Conservation (phyloP, 805 yeast species). For the Kluyveromyces siamensis region DNA sequence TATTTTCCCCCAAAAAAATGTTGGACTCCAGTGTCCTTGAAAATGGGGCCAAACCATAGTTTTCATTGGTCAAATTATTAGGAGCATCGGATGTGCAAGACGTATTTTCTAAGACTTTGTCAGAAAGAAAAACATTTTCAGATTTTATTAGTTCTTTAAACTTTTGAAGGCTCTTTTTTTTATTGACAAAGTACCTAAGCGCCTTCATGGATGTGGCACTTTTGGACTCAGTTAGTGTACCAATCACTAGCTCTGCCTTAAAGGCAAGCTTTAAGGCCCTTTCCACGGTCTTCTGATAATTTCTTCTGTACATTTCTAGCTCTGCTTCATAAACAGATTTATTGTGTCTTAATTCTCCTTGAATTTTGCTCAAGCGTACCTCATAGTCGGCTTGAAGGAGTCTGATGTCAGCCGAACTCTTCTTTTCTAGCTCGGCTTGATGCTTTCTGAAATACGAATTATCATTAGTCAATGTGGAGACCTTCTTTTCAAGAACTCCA, state of each 20-base stretch:
- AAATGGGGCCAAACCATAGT: too few species aligned
- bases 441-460: background rate
- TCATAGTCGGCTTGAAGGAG: background rate
- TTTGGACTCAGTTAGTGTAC: background rate
- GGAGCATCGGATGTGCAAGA: background rate
- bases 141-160: background rate
- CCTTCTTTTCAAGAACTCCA: background rate
- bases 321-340: background rate
- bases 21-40: background rate
- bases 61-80: background rate
- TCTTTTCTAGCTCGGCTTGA: background rate
- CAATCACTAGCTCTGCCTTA: background rate
- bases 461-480: background rate
- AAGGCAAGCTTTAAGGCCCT: background rate
- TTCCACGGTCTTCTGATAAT: background rate
- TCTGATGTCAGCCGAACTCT: background rate
- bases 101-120: background rate
- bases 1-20: too few species aligned
- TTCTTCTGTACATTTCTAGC: background rate
- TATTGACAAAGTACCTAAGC: background rate
- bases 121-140: background rate
- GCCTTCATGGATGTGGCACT: background rate
- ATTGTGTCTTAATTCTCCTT: background rate
- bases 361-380: background rate
- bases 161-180: background rate